Evolutionary conservation across 257 asterid genomes (phyloP), one percentile per base, ranked within the genome.

Genomic region (Coffea eugenioides): DNA sequence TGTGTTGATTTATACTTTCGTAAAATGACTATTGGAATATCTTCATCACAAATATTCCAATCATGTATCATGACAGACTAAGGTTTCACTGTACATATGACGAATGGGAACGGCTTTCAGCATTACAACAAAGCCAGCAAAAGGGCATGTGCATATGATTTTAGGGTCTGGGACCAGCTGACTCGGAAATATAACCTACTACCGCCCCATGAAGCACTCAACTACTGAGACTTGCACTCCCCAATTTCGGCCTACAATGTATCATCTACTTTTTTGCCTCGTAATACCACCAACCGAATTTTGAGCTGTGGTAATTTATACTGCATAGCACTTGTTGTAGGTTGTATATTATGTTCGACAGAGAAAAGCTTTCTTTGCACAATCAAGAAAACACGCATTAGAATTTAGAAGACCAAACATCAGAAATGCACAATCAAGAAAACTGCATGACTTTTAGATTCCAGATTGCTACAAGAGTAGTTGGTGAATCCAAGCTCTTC

Each of bases 131-230:
- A 48, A 65, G 49, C 43, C 66, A 75, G 77, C 80, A 69, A 81
- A 76, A 59, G 77, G 80, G 79, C 85, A 82, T 77, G 85, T 72
- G 85, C 79, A 66, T 11, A 72, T 51, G 79, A 74, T 45, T 72
- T 71, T 77, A 77, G 39, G 76, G 52, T 27, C 69, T 71, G 79
- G 82, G 84, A 82, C 85, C 85, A 71, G 75, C 76, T 82, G 79
- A 65, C 54, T 82, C 82, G 65, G 43, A 31, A 66, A 66, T 66
- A 16, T 82, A 46, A 75, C 85, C 85, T 77, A 77, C 82, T 48
- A 51, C 65, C 3, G 21, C 78, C 73, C 56, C 74, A 41, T 51
- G 75, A 59, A 71, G 78, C 62, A 51, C 49, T 65, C 45, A 51
- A 21, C n/a, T 20, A 61, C 23, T 59, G 25, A 71, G 54, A 51